These are phyloP conservation scores for Zalaria obscura DNA, from an alignment of 2,329 filamentous ascomycete species.

Conservation along the genomic window DNA sequence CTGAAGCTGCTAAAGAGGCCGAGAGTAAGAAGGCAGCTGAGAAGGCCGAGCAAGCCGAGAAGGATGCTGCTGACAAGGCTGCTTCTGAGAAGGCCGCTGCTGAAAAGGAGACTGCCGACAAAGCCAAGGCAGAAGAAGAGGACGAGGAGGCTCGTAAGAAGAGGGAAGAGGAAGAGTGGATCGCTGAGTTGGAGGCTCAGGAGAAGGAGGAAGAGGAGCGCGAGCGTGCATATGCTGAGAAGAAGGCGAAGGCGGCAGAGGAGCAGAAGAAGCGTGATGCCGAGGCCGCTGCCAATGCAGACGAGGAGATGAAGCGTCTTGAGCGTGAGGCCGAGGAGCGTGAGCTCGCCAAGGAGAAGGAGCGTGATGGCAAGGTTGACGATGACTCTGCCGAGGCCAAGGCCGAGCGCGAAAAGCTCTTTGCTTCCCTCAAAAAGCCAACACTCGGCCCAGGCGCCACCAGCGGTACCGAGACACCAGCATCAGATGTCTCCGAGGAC, in stretches of 20 bases:
- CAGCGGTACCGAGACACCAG: conserved; percentile 8
- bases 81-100: conserved; percentile 13
- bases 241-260: conserved; percentile 47
- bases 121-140: conserved; percentile 13
- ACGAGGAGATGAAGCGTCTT: conserved; percentile 35
- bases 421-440: conserved; percentile 35
- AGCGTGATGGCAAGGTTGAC: conserved; percentile 12
- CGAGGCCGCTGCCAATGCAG: conserved; percentile 36
- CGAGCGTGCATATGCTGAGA: conserved; percentile 59
- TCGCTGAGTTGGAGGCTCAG: conserved; percentile 46
- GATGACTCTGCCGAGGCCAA: conserved; percentile 20
- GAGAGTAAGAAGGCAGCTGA: conserved; percentile 18
- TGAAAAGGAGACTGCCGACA: conserved; percentile 8
- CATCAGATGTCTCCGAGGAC: conserved; percentile 9
- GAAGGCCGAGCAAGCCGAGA: conserved; percentile 21
- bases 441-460: conserved; percentile 31
- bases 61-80: conserved; percentile 17
- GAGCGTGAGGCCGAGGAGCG: conserved; percentile 35
- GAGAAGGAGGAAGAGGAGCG: conserved; percentile 42
- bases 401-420: conserved; percentile 25
- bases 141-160: conserved; percentile 14
- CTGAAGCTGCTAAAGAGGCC: conserved; percentile 8
- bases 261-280: conserved; percentile 36
- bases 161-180: conserved; percentile 30
- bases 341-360: conserved; percentile 28